A percentile compares a stretch with the other conserved stretches of the same genome.
These are phyloP conservation scores for Hyaloscypha bicolor DNA, from an alignment of 495 filamentous ascomycete genomes.

Conservation along the genomic window DNA sequence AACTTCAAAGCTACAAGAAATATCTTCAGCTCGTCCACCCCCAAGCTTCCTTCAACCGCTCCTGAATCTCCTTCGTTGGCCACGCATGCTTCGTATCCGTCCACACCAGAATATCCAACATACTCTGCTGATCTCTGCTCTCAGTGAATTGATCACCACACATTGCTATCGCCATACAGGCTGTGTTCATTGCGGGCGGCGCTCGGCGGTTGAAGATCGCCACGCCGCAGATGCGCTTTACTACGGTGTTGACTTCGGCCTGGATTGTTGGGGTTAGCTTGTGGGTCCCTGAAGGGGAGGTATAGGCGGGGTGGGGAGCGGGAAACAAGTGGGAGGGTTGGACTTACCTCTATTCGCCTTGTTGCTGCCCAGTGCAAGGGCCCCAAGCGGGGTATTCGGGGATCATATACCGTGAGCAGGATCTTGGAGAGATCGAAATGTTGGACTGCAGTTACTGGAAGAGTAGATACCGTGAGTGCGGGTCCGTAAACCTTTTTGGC, in stretches of 20 bases:
- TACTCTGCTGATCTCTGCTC: slow-evolving; percentile 16
- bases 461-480: background rate
- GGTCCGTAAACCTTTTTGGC: background rate
- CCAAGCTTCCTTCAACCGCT: slow-evolving; percentile 12
- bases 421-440: slow-evolving; percentile 43
- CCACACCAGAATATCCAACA: slow-evolving; percentile 23
- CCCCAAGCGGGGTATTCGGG: slow-evolving; percentile 40
- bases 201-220: slow-evolving; percentile 22
- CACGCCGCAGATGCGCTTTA: slow-evolving; percentile 19
- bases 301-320: no score
- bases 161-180: slow-evolving; percentile 30
- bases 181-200: slow-evolving; percentile 24
- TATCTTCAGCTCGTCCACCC: background rate
- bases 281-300: background rate
- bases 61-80: slow-evolving; percentile 30
- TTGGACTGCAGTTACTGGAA: slow-evolving; percentile 37
- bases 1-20: background rate
- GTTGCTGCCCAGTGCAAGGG: slow-evolving; percentile 34
- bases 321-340: background rate
- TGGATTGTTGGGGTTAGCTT: background rate
- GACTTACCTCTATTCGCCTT: slow-evolving; percentile 7
- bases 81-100: slow-evolving; percentile 35
- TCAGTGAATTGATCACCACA: slow-evolving; percentile 30
- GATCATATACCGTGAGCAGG: slow-evolving; percentile 45
- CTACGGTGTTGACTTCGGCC: background rate